Percentiles rank a stretch among this genome's conserved stretches.
Conservation (phyloP, 257 asterid species). For the Haberlea rhodopensis region DNA sequence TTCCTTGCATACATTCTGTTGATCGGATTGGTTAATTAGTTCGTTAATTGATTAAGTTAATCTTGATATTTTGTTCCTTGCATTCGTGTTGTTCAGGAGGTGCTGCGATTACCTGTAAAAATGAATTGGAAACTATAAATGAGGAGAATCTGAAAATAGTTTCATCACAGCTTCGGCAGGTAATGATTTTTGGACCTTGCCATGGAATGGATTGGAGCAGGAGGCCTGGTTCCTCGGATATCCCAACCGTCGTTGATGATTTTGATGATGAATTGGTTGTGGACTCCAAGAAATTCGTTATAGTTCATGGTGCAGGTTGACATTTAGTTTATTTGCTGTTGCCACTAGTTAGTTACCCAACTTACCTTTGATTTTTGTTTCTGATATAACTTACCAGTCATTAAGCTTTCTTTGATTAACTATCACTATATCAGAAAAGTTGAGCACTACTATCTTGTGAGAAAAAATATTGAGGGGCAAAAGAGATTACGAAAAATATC, state of each 20-base stretch:
- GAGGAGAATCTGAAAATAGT: conserved; percentile 60
- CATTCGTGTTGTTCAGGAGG: conserved; percentile 56
- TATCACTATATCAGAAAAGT: not conserved
- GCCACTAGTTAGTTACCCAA: not conserved
- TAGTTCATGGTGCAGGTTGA: conserved; percentile 97
- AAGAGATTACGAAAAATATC: not conserved
- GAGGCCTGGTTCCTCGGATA: conserved; percentile 57
- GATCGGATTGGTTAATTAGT: not conserved
- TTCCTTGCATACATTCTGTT: not conserved
- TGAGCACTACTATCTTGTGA: not conserved
- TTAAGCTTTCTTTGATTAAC: not conserved
- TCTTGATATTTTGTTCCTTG: conserved; percentile 11
- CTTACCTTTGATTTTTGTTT: conserved; percentile 4
- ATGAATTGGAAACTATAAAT: conserved; percentile 74
- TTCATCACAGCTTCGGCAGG: conserved; percentile 71
- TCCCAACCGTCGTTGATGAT: conserved; percentile 37
- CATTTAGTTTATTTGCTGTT: conserved; percentile 24
- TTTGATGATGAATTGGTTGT: conserved; percentile 37
- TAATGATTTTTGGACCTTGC: conserved; percentile 51
- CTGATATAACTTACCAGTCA: conserved; percentile 7
- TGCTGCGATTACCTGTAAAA: conserved; percentile 83
- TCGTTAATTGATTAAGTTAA: conserved; percentile 10
- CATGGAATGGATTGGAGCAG: conserved; percentile 96
- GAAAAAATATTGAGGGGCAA: not conserved
- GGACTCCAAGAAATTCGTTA: conserved; percentile 51